Evolutionary conservation across 805 yeast species (phyloP).

Genomic region (Grigorovia humatica): DNA sequence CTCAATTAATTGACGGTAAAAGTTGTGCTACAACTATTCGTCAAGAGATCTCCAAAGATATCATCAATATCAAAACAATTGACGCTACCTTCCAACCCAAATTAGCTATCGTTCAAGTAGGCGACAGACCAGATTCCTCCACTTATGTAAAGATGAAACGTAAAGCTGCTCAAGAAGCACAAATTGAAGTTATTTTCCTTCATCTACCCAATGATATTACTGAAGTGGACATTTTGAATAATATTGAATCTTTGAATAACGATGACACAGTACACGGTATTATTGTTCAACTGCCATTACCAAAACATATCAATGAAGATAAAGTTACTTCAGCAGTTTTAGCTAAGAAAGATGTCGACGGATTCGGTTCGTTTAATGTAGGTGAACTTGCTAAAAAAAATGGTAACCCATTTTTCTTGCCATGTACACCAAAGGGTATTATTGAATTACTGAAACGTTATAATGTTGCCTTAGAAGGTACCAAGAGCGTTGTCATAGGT

Average conservation of each 20-base stretch:
- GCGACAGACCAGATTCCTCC: constrained; percentile 79
- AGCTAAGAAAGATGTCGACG: constrained; percentile 86
- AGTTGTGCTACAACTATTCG: constrained; percentile 45
- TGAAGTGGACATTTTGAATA: constrained; percentile 49
- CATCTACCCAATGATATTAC: constrained; percentile 53
- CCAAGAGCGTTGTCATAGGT: constrained; percentile 84
- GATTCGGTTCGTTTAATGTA: constrained; percentile 78
- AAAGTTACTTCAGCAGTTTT: constrained; percentile 71
- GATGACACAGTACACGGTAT: constrained; percentile 78
- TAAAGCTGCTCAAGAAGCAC: constrained; percentile 80
- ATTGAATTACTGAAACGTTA: constrained; percentile 67
- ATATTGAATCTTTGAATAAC: constrained; percentile 54
- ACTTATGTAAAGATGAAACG: constrained; percentile 88
- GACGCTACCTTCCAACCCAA: constrained; percentile 53
- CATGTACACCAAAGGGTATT: constrained; percentile 94
- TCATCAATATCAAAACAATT: constrained; percentile 33
- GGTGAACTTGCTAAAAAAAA: constrained; percentile 86
- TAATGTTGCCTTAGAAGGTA: constrained; percentile 60
- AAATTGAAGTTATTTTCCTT: constrained; percentile 55
- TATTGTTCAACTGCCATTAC: constrained; percentile 84
- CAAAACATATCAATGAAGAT: constrained; percentile 68
- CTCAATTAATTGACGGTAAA: constrained; percentile 47
- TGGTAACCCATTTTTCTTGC: constrained; percentile 73
- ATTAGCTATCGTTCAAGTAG: constrained; percentile 81
- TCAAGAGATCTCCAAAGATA: constrained; percentile 40